Conservation (phyloP, 2,329 filamentous ascomycete genomes). For the Zasmidium cellare region DNA sequence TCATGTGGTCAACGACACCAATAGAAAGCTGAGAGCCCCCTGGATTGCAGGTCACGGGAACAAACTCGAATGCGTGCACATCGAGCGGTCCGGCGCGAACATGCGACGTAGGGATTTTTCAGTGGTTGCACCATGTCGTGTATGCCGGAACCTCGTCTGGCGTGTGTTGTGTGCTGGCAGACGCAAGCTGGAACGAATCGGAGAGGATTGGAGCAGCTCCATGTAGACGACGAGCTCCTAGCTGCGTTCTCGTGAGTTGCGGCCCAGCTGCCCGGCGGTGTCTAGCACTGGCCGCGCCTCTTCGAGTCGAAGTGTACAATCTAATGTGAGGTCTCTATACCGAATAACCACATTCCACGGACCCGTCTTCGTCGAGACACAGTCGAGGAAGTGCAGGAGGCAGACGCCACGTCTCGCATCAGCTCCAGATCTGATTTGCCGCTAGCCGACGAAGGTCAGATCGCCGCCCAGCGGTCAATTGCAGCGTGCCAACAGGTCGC, state of each 20-base stretch:
- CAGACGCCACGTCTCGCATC: not conserved
- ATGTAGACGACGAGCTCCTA: not conserved
- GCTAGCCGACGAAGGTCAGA: not conserved
- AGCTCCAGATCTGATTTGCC: not conserved
- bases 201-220: not conserved
- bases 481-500: not conserved
- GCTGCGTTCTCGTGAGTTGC: slow-evolving; percentile 1
- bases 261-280: slow-evolving; percentile 4
- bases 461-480: not conserved
- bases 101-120: slow-evolving; percentile 1
- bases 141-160: slow-evolving; percentile 2
- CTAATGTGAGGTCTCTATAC: not conserved
- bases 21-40: not conserved
- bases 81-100: slow-evolving; percentile 5
- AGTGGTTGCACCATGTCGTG: not conserved
- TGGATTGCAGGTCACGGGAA: slow-evolving; percentile 8
- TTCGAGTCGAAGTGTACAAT: not conserved
- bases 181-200: slow-evolving; percentile 1
- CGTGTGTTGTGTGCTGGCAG: slow-evolving; percentile 8
- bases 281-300: not conserved
- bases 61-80: slow-evolving; percentile 1
- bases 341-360: not conserved
- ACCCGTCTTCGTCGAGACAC: not conserved
- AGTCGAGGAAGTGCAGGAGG: not conserved
- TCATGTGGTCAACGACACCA: not conserved